Evolutionary conservation across 768 basidiomycete genomes (phyloP).

Genomic region (Pleurotus cornucopiae): DNA sequence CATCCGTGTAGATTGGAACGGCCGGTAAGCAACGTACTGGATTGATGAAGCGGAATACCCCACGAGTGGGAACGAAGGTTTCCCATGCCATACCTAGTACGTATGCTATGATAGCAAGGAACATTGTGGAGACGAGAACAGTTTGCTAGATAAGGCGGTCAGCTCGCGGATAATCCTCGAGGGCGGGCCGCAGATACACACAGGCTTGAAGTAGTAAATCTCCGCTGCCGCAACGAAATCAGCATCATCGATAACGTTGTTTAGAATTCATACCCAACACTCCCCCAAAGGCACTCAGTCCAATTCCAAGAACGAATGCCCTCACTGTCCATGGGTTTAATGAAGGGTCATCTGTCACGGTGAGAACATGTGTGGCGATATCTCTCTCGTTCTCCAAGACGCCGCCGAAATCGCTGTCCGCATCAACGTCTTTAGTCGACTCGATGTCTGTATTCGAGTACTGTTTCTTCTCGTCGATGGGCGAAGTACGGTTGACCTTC

Average conservation of each 20-base stretch:
- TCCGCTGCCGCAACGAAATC: slow-evolving; percentile 31
- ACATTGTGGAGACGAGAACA: slow-evolving; percentile 47
- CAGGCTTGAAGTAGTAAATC: slow-evolving; percentile 61
- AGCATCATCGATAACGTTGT: slow-evolving; percentile 2
- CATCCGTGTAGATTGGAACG: slow-evolving; percentile 1
- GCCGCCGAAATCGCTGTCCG: slow-evolving; percentile 26
- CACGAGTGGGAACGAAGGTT: slow-evolving; percentile 38
- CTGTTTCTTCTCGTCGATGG: slow-evolving; percentile 28
- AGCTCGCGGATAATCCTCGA: no score
- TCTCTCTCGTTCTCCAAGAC: slow-evolving; percentile 42
- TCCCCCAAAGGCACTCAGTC: slow-evolving; percentile 44
- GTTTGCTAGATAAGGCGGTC: slow-evolving; percentile 36
- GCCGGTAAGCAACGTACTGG: slow-evolving; percentile 30
- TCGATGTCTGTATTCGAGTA: slow-evolving; percentile 31
- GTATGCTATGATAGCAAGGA: slow-evolving; percentile 47
- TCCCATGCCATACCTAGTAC: slow-evolving; percentile 45
- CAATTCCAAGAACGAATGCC: slow-evolving; percentile 41
- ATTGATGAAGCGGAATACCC: slow-evolving; percentile 46
- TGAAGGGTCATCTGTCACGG: slow-evolving; percentile 39
- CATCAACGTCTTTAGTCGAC: slow-evolving; percentile 20
- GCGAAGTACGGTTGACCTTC: slow-evolving; percentile 14
- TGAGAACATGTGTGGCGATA: slow-evolving; percentile 43
- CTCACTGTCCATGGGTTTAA: slow-evolving; percentile 44
- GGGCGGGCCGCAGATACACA: slow-evolving; percentile 14
- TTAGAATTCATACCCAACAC: slow-evolving; percentile 32